These are phyloP conservation scores for Phyllosticta citriasiana DNA, from an alignment of 2,329 filamentous ascomycete genomes.

Conservation along the genomic window DNA sequence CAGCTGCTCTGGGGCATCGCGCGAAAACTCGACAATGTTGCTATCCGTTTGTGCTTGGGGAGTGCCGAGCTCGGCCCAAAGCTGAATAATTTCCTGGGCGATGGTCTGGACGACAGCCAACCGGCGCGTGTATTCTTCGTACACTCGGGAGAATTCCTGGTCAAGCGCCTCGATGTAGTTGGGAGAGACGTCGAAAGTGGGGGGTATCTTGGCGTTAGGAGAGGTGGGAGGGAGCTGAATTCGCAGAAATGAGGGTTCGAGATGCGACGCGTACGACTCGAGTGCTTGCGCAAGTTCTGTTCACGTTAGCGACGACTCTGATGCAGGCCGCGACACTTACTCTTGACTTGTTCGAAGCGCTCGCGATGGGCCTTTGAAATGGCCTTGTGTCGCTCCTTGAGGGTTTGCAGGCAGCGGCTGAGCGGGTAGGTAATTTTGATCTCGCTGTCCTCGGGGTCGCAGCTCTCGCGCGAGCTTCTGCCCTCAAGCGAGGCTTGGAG, in stretches of 20 bases:
- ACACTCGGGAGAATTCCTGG: constrained; percentile 83
- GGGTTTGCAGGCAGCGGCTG: constrained; percentile 61
- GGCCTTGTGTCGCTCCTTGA: constrained; percentile 79
- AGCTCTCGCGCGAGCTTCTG: constrained; percentile 52
- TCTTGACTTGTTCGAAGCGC: constrained; percentile 90
- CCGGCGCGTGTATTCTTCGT: constrained; percentile 88
- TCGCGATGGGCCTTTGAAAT: constrained; percentile 78
- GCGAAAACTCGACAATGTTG: constrained; percentile 78
- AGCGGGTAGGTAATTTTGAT: constrained; percentile 76
- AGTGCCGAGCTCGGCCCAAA: constrained; percentile 93
- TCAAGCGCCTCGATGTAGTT: constrained; percentile 81
- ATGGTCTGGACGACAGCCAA: constrained; percentile 63
- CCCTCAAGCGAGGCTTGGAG: constrained; percentile 90
- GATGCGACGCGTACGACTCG: constrained; percentile 90
- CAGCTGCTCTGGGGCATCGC: constrained; percentile 85
- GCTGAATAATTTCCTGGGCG: constrained; percentile 76
- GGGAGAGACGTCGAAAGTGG: constrained; percentile 85
- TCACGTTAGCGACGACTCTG: constrained; percentile 12
- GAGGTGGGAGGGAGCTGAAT: constrained; percentile 76
- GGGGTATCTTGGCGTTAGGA: constrained; percentile 63
- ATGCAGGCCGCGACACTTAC: constrained; percentile 40
- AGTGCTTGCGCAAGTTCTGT: constrained; percentile 85
- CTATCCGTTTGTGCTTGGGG: constrained; percentile 87
- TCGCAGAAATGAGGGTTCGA: constrained; percentile 79
- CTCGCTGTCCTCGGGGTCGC: constrained; percentile 57